These are phyloP conservation scores for Fennellomyces sp. DNA, from an alignment of 371 early-diverging fungal genomes.

Conservation along the genomic window DNA sequence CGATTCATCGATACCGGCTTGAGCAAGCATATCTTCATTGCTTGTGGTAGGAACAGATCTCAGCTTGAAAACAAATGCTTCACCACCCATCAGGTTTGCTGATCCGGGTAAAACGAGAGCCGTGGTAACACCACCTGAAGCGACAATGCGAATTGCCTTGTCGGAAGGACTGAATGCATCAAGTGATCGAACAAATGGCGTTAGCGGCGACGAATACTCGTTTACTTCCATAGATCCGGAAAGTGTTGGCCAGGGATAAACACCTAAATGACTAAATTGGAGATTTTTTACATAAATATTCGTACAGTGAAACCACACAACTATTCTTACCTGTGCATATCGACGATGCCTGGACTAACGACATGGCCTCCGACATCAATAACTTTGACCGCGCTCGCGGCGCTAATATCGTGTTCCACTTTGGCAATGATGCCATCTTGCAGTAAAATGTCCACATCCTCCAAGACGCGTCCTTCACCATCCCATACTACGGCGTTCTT, in stretches of 20 bases:
- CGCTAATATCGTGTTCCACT: slow-evolving; percentile 35
- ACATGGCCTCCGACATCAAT: slow-evolving; percentile 69
- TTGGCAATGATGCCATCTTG: slow-evolving; percentile 53
- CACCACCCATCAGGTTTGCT: slow-evolving; percentile 78
- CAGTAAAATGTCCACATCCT: slow-evolving; percentile 54
- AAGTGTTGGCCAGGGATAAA: slow-evolving; percentile 64
- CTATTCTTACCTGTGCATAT: slow-evolving; percentile 65
- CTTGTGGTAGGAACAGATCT: slow-evolving; percentile 52
- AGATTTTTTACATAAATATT: slow-evolving; percentile 7
- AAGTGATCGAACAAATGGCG: slow-evolving; percentile 62
- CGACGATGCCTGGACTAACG: slow-evolving; percentile 77
- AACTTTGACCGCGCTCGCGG: slow-evolving; percentile 19
- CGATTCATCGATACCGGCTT: slow-evolving; percentile 44
- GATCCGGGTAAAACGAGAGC: slow-evolving; percentile 74
- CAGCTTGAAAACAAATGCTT: slow-evolving; percentile 68
- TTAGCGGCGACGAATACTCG: slow-evolving; percentile 61
- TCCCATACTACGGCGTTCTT: slow-evolving; percentile 64
- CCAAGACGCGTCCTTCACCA: slow-evolving; percentile 48
- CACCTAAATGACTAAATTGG: slow-evolving; percentile 54
- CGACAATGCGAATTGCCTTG: slow-evolving; percentile 61
- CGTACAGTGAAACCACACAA: background rate
- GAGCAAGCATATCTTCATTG: slow-evolving; percentile 67
- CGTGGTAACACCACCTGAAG: slow-evolving; percentile 79
- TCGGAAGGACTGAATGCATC: slow-evolving; percentile 67
- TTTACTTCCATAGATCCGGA: slow-evolving; percentile 62